phyloP scores from a whole-genome alignment of 305 asterid species.

The Striga hermonthica region DNA sequence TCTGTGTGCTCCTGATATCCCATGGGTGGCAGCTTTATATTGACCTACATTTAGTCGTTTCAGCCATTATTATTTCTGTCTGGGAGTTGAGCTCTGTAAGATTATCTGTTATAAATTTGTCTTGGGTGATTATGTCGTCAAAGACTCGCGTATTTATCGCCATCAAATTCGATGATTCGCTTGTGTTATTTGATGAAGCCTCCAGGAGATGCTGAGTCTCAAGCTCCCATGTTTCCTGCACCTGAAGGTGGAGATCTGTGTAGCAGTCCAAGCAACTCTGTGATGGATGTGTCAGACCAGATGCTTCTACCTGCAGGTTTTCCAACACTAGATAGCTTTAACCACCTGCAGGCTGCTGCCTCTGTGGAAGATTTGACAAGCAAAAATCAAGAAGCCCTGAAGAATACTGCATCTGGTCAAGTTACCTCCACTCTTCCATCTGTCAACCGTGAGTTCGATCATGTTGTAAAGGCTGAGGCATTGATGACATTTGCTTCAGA shows the following conservation, averaged over 20 bases:
- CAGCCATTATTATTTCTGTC: not conserved
- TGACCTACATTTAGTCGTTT: conserved; percentile 7
- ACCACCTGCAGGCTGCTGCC: conserved; percentile 55
- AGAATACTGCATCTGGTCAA: conserved; percentile 50
- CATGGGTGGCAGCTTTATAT: conserved; percentile 7
- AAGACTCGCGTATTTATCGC: too few relatives aligned
- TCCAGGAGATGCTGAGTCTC: conserved; percentile 92
- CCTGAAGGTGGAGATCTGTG: conserved; percentile 75
- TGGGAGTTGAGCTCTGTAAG: conserved; percentile 11
- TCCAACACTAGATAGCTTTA: conserved; percentile 69
- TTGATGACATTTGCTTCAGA: conserved; percentile 96
- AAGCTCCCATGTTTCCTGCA: conserved; percentile 52
- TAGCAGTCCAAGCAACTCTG: conserved; percentile 72
- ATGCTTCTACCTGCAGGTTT: conserved; percentile 73
- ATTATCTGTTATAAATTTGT: conserved; percentile 11
- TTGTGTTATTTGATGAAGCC: conserved; percentile 67
- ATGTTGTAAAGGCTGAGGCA: conserved; percentile 92
- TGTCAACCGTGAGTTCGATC: conserved; percentile 72
- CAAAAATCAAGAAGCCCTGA: conserved; percentile 62
- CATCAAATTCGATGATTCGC: too few relatives aligned
- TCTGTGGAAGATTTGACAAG: conserved; percentile 58
- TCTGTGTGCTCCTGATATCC: conserved; percentile 7
- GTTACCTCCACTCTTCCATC: conserved; percentile 45
- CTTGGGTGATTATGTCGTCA: conserved; percentile 21
- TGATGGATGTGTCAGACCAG: conserved; percentile 88